Percentiles rank a stretch among this genome's conserved stretches.
These are phyloP conservation scores for Puccinellia tenuiflora DNA, from an alignment of 176 grass and related monocot species.

Conservation along the genomic window DNA sequence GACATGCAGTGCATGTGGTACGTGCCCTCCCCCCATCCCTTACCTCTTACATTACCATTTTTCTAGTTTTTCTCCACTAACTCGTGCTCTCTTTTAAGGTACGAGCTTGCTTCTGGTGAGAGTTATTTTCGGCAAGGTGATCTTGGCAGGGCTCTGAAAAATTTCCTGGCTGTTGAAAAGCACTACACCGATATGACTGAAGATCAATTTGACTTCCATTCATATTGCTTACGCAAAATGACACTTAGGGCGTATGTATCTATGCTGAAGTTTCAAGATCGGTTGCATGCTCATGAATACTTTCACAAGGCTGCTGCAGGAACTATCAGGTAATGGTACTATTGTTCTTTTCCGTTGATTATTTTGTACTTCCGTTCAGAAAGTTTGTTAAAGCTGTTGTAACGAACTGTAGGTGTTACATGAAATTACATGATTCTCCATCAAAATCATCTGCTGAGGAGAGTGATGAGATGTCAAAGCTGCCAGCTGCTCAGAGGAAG, in stretches of 20 bases:
- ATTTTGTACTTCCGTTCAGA: not conserved
- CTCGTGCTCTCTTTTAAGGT: conserved; percentile 51
- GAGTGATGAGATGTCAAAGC: conserved; percentile 81
- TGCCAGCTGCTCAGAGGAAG: conserved; percentile 91
- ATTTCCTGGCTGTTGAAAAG: conserved; percentile 93
- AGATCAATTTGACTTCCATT: conserved; percentile 99
- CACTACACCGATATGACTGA: conserved; percentile 96
- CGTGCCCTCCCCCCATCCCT: not conserved
- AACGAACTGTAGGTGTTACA: conserved; percentile 68
- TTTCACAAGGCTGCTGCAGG: conserved; percentile 96
- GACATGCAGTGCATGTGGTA: conserved; percentile 99
- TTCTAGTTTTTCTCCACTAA: conserved; percentile 9
- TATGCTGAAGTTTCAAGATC: conserved; percentile 97
- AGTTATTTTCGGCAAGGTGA: conserved; percentile 96
- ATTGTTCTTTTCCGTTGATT: conserved; percentile 19
- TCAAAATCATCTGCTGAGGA: conserved; percentile 68
- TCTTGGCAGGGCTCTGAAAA: conserved; percentile 88
- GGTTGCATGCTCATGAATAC: conserved; percentile 95
- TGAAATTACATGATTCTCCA: conserved; percentile 95
- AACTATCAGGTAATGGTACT: conserved; percentile 65
- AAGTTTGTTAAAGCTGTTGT: conserved; percentile 21
- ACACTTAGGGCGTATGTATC: conserved; percentile 89
- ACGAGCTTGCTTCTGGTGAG: conserved; percentile 95
- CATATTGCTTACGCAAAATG: conserved; percentile 99
- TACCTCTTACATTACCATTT: not conserved